Evolutionary conservation across 257 asterid genomes (phyloP).

Genomic region (Lithospermum erythrorhizon): DNA sequence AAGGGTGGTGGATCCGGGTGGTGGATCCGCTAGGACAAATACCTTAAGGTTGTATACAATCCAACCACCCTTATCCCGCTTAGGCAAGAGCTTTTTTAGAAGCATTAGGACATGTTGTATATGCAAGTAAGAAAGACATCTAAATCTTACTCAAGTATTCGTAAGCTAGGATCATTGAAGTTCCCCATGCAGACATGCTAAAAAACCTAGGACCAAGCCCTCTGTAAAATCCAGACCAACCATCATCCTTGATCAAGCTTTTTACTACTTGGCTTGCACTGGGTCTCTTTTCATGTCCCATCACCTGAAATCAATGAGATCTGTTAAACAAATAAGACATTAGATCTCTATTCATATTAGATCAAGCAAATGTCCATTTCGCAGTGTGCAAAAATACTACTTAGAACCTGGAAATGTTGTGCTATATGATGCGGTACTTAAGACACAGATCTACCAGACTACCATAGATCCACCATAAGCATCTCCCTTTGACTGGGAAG

Average conservation of each 20-base stretch:
- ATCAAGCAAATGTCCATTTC: neutral
- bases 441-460: neutral
- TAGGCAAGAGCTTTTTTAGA: too few relatives aligned
- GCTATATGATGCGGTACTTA: neutral
- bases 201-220: constrained; percentile 96
- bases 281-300: constrained; percentile 65
- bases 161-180: constrained; percentile 94
- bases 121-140: neutral
- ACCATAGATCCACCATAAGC: neutral
- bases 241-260: constrained; percentile 74
- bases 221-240: constrained; percentile 86
- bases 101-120: neutral
- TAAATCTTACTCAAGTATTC: constrained; percentile 72
- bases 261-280: constrained; percentile 63
- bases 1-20: too few relatives aligned
- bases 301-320: constrained; percentile 45
- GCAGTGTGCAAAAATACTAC: neutral
- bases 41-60: too few relatives aligned
- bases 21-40: too few relatives aligned
- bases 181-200: constrained; percentile 99
- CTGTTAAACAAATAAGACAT: constrained; percentile 6
- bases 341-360: neutral
- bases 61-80: too few relatives aligned
- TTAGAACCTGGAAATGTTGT: neutral
- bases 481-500: neutral